phyloP scores from a whole-genome alignment of 345 rosid species.

The Hypericum androsaemum region DNA sequence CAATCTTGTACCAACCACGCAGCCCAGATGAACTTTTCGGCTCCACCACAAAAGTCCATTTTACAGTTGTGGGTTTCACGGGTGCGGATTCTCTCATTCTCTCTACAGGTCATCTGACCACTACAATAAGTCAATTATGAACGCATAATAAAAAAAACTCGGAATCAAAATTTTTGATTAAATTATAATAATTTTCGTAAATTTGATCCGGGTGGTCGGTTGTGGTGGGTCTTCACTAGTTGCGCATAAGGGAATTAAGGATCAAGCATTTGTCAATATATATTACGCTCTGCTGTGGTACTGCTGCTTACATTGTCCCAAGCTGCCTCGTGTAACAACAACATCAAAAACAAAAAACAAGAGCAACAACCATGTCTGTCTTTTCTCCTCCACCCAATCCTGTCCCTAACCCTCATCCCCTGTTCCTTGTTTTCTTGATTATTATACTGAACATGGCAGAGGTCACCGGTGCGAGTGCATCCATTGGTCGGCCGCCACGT shows the following conservation, averaged over 20 bases:
- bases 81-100: slow-evolving; percentile 26
- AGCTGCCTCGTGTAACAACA: slow-evolving; percentile 11
- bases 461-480: slow-evolving; percentile 2
- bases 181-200: too few relatives aligned
- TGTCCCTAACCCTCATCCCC: slow-evolving; percentile 23
- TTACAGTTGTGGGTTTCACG: slow-evolving; percentile 24
- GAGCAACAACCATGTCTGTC: slow-evolving; percentile 28
- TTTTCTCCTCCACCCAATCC: slow-evolving; percentile 20
- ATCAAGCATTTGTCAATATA: not conserved
- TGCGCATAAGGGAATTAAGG: not conserved
- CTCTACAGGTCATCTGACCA: slow-evolving; percentile 14
- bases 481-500: slow-evolving; percentile 15
- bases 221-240: not conserved
- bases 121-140: not conserved
- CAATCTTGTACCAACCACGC: too few relatives aligned
- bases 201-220: too few relatives aligned
- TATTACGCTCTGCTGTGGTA: slow-evolving; percentile 14
- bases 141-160: too few relatives aligned
- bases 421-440: slow-evolving; percentile 17
- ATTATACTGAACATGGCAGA: slow-evolving; percentile 12
- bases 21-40: too few relatives aligned
- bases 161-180: too few relatives aligned
- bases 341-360: too few relatives aligned
- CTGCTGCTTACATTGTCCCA: slow-evolving; percentile 29
- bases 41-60: too few relatives aligned